Evolutionary conservation across 768 basidiomycete genomes (phyloP).

Genomic region (Macrolepiota dolichaula): DNA sequence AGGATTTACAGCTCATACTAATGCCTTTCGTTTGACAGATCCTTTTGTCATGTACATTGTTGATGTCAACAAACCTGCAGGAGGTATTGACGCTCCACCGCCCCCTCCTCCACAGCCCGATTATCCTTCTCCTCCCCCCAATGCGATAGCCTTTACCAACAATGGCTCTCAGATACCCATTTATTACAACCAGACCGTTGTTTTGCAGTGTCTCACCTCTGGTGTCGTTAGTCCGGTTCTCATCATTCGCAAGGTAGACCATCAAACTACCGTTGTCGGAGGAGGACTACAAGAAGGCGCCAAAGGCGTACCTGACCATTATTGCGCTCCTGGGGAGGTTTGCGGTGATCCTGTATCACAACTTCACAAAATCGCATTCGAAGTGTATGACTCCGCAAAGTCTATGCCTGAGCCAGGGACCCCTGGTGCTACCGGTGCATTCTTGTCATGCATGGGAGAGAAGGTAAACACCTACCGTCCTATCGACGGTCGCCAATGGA

Average conservation of each 20-base stretch:
- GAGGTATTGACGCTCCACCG: conserved; percentile 72
- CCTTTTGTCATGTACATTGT: conserved; percentile 98
- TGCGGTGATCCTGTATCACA: conserved; percentile 95
- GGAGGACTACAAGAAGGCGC: conserved; percentile 87
- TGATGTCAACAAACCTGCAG: conserved; percentile 82
- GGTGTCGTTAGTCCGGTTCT: conserved; percentile 92
- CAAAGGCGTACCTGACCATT: conserved; percentile 81
- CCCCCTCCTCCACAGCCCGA: conserved; percentile 83
- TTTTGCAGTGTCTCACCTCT: conserved; percentile 90
- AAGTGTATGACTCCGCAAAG: conserved; percentile 76
- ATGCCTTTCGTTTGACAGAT: conserved; percentile 40
- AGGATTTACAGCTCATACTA: conserved; percentile 6
- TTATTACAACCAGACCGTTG: conserved; percentile 96
- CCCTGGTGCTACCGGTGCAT: conserved; percentile 75
- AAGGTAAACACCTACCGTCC: conserved; percentile 90
- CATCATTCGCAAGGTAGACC: conserved; percentile 92
- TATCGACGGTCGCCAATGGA: conserved; percentile 81
- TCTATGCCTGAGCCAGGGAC: conserved; percentile 72
- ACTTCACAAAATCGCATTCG: conserved; percentile 92
- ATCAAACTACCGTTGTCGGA: conserved; percentile 85
- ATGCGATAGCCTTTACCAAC: conserved; percentile 82
- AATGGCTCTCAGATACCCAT: conserved; percentile 86
- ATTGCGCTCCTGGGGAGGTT: conserved; percentile 79
- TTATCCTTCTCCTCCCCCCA: conserved; percentile 89
- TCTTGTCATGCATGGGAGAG: conserved; percentile 89